Percentiles rank a stretch among this genome's conserved stretches.
Evolutionary conservation across 345 rosid genomes (phyloP).

Genomic region (Turritis glabra): DNA sequence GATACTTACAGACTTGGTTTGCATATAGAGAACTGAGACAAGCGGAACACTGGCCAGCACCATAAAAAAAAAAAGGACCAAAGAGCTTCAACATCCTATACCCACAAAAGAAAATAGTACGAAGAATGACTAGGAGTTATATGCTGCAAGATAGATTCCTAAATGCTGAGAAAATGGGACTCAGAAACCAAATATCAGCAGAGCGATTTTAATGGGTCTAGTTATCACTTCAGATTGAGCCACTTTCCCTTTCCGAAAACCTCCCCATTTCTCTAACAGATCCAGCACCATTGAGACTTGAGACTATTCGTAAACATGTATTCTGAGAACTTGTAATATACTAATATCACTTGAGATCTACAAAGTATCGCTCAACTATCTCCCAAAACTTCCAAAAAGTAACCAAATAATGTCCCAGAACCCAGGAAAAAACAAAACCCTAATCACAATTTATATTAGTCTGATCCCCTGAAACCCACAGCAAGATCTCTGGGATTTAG

Average conservation of each 20-base stretch:
- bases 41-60: not conserved
- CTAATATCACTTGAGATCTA: constrained; percentile 3
- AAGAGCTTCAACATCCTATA: not conserved
- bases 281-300: not conserved
- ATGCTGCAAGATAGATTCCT: too few relatives aligned
- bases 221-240: not conserved
- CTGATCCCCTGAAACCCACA: not conserved
- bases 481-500: constrained; percentile 18
- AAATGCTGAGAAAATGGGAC: too few relatives aligned
- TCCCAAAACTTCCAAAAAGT: not conserved
- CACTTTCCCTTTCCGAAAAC: not conserved
- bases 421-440: constrained; percentile 1
- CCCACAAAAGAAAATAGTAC: too few relatives aligned
- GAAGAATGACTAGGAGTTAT: too few relatives aligned
- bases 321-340: not conserved
- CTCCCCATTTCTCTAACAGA: not conserved
- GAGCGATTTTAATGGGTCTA: not conserved
- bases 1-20: not conserved
- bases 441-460: constrained; percentile 2
- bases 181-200: too few relatives aligned
- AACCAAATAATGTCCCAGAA: not conserved
- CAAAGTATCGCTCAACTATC: not conserved
- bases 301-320: not conserved
- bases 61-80: not conserved
- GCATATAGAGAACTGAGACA: not conserved